phyloP scores from a whole-genome alignment of 768 basidiomycete species.

The Termitomyces sp. region DNA sequence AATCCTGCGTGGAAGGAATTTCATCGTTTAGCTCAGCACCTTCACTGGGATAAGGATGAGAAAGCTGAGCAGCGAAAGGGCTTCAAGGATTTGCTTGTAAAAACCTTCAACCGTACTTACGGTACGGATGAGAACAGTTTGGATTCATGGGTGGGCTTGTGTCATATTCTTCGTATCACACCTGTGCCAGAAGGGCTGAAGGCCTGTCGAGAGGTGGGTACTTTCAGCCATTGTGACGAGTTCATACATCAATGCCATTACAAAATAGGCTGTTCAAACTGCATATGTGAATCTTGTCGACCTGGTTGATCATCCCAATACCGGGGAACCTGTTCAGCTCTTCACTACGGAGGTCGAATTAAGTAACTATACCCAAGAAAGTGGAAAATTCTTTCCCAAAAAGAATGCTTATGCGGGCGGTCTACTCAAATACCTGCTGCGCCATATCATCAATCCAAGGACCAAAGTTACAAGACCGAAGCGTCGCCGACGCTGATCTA shows the following conservation, averaged over 20 bases:
- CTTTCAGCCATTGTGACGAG: neutral
- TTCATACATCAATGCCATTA: neutral
- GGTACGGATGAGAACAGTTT: conserved; percentile 26
- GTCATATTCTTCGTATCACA: conserved; percentile 18
- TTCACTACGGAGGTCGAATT: conserved; percentile 23
- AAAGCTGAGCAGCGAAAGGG: conserved; percentile 11
- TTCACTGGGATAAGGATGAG: conserved; percentile 12
- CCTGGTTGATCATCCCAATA: conserved; percentile 20
- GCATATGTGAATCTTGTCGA: conserved; percentile 37
- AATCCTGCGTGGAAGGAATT: conserved; percentile 21
- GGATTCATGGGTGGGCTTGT: conserved; percentile 24
- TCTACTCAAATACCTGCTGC: conserved; percentile 24
- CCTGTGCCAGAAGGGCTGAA: conserved; percentile 20
- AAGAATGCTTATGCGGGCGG: conserved; percentile 24
- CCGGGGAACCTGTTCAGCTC: conserved; percentile 4
- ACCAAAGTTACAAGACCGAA: neutral
- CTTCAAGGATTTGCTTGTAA: conserved; percentile 24
- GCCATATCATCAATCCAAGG: conserved; percentile 20
- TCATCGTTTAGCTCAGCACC: conserved; percentile 14
- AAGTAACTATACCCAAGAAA: conserved; percentile 23
- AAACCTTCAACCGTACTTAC: conserved; percentile 27
- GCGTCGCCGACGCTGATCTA: neutral
- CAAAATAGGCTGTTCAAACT: conserved; percentile 21
- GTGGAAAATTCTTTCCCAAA: conserved; percentile 26
- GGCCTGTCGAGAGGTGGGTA: conserved; percentile 21